Conservation (phyloP, 1,284 basidiomycete genomes). For the Rhizoctonia solani region DNA sequence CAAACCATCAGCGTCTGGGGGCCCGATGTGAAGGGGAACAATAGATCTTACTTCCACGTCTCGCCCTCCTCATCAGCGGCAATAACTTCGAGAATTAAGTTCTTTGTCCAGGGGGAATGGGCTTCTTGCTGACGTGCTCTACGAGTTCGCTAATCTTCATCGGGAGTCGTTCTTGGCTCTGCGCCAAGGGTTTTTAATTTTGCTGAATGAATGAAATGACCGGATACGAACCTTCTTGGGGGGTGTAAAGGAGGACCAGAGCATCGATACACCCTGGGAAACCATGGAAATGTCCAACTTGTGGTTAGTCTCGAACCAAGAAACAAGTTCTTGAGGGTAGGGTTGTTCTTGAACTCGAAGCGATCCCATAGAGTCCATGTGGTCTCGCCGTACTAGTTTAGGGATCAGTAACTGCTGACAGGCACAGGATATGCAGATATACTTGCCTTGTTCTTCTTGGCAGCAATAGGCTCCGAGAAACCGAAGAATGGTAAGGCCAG, state of each 20-base stretch:
- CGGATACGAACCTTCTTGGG: slow-evolving; percentile 76
- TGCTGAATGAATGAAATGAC: slow-evolving; percentile 15
- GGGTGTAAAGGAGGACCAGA: slow-evolving; percentile 92
- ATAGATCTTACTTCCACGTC: slow-evolving; percentile 76
- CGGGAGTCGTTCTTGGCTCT: slow-evolving; percentile 84
- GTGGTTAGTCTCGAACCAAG: slow-evolving; percentile 84
- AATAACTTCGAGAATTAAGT: slow-evolving; percentile 94
- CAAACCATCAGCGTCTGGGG: neutral
- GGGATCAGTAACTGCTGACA: neutral
- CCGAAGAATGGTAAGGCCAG: slow-evolving; percentile 98
- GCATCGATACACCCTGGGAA: slow-evolving; percentile 95
- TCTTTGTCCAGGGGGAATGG: slow-evolving; percentile 79
- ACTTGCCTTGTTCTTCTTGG: slow-evolving; percentile 75
- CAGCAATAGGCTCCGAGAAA: slow-evolving; percentile 96
- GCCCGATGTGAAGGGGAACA: neutral
- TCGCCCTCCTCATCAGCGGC: slow-evolving; percentile 88
- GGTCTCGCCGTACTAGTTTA: slow-evolving; percentile 67
- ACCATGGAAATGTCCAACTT: slow-evolving; percentile 94
- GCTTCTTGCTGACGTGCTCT: slow-evolving; percentile 92
- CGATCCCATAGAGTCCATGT: slow-evolving; percentile 99
- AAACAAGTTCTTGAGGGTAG: slow-evolving; percentile 82
- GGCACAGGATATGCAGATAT: neutral
- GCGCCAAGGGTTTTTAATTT: slow-evolving; percentile 21
- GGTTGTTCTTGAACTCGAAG: slow-evolving; percentile 90
- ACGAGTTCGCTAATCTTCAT: slow-evolving; percentile 93